Evolutionary conservation across 2,329 filamentous ascomycete species (phyloP).

Genomic region (Cercospora zeae-maydis): DNA sequence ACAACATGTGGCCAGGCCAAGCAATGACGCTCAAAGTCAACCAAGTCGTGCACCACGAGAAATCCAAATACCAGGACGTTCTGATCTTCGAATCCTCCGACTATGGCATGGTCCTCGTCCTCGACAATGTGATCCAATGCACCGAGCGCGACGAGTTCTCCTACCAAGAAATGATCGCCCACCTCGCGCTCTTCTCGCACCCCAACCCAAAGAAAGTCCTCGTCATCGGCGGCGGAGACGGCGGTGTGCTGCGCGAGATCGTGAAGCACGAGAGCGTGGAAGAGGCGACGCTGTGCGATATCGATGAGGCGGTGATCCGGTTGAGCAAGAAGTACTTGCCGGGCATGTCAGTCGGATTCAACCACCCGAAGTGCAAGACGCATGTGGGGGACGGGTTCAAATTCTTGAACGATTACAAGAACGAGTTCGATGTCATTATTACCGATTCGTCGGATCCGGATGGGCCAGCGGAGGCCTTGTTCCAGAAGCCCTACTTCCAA

Average conservation of each 20-base stretch:
- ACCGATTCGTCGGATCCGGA: constrained; percentile 98
- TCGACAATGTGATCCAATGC: constrained; percentile 98
- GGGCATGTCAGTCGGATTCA: constrained; percentile 86
- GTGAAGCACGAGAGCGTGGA: constrained; percentile 98
- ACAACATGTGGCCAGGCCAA: constrained; percentile 98
- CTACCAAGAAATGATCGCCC: constrained; percentile 98
- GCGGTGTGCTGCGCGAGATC: constrained; percentile 94
- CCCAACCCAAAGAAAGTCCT: constrained; percentile 97
- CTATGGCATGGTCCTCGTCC: constrained; percentile 91
- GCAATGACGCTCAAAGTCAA: constrained; percentile 98
- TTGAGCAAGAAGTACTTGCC: constrained; percentile 98
- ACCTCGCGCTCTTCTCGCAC: constrained; percentile 97
- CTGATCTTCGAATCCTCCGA: constrained; percentile 98
- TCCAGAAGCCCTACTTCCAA: constrained; percentile 99
- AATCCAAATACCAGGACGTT: constrained; percentile 98
- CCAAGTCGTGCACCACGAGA: constrained; percentile 97
- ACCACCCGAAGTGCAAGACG: constrained; percentile 84
- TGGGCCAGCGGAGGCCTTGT: constrained; percentile 90
- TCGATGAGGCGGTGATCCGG: constrained; percentile 97
- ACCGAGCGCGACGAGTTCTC: constrained; percentile 99
- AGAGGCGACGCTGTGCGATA: constrained; percentile 95
- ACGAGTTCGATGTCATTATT: constrained; percentile 98
- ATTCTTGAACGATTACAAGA: constrained; percentile 94
- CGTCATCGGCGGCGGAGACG: constrained; percentile 96
- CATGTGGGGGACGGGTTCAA: constrained; percentile 98